Conservation (phyloP, 306 rosid species). For the Astragalus membranaceus region DNA sequence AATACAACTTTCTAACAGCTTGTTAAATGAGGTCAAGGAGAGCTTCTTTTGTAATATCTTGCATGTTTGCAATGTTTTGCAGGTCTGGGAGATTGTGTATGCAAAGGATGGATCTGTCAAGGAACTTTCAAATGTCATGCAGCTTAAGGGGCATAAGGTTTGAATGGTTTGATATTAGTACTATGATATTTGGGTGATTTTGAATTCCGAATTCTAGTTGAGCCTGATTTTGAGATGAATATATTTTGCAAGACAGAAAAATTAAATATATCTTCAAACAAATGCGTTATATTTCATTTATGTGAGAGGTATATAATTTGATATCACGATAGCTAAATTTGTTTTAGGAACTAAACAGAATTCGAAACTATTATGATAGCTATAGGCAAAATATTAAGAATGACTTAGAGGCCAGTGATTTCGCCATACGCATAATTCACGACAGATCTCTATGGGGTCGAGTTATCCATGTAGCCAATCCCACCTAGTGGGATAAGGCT, state of each 20-base stretch:
- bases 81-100: constrained; percentile 94
- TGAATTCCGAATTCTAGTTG: neutral
- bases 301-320: neutral
- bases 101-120: constrained; percentile 92
- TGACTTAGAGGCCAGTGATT: too few relatives aligned
- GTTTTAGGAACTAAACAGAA: neutral
- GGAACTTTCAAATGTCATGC: constrained; percentile 91
- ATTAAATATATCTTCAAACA: neutral
- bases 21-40: neutral
- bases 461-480: too few relatives aligned
- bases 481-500: too few relatives aligned
- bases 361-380: too few relatives aligned
- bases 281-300: constrained; percentile 1
- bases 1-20: neutral
- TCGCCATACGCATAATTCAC: too few relatives aligned
- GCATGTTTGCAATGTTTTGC: constrained; percentile 19
- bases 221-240: constrained; percentile 6
- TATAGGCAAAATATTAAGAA: too few relatives aligned
- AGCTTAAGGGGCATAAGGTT: constrained; percentile 99
- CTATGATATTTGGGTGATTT: constrained; percentile 1
- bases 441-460: too few relatives aligned
- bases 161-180: constrained; percentile 47
- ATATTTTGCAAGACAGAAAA: neutral
- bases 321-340: neutral
- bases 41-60: neutral